Percentiles rank a stretch among this genome's conserved stretches.
Evolutionary conservation across 192 early-diverging fungal genomes (phyloP).

Genomic region (Cetraspora pellucida): DNA sequence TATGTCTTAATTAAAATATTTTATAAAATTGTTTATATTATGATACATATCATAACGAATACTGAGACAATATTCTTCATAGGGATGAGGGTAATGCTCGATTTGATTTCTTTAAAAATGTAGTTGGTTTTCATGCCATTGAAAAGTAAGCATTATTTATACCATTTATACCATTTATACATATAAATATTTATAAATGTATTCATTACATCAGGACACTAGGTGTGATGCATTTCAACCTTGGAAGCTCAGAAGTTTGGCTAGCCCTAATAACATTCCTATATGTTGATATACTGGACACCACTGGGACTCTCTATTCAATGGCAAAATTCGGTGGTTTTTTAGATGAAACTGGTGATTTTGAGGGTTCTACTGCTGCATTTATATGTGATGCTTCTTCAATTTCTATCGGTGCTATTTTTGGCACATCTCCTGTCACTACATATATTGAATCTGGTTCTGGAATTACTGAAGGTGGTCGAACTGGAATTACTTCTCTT

Average conservation of each 20-base stretch:
- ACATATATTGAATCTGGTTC: slow-evolving; percentile 84
- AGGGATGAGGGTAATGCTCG: slow-evolving; percentile 52
- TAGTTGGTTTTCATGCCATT: slow-evolving; percentile 68
- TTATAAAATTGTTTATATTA: too few species aligned
- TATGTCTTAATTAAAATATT: neutral
- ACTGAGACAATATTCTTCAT: too few species aligned
- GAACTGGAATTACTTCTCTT: slow-evolving; percentile 81
- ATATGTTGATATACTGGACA: slow-evolving; percentile 87
- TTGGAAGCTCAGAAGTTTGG: slow-evolving; percentile 67
- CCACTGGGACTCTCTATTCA: slow-evolving; percentile 82
- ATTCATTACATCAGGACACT: slow-evolving; percentile 39
- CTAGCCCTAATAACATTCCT: slow-evolving; percentile 82
- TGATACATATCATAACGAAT: too few species aligned
- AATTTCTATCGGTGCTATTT: slow-evolving; percentile 66
- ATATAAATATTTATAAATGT: too few species aligned
- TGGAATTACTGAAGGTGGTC: slow-evolving; percentile 81
- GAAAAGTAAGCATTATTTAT: slow-evolving; percentile 12
- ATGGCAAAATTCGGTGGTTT: slow-evolving; percentile 84
- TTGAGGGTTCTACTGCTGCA: slow-evolving; percentile 74
- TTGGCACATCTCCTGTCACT: slow-evolving; percentile 77
- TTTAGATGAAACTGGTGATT: slow-evolving; percentile 73
- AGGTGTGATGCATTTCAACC: slow-evolving; percentile 65
- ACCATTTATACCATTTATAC: too few species aligned
- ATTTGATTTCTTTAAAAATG: slow-evolving; percentile 74
- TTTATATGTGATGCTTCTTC: slow-evolving; percentile 74